Conservation (phyloP, 805 yeast genomes). For the Candida ovalis region DNA sequence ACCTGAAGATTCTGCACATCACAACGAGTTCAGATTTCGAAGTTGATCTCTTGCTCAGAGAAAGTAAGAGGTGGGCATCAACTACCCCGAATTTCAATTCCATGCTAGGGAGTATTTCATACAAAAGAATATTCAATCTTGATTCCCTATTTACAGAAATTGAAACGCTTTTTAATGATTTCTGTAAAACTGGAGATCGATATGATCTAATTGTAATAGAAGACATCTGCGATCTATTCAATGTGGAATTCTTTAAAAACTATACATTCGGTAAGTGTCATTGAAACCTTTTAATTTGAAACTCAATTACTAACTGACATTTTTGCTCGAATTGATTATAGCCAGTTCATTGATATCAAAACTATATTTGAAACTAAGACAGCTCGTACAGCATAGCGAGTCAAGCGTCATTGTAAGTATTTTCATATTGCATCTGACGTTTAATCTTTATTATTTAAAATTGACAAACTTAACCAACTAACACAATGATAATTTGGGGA, state of each 20-base stretch:
- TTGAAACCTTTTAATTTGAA: not conserved
- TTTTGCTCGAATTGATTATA: conserved; percentile 1
- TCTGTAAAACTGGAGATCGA: not conserved
- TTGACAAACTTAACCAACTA: not conserved
- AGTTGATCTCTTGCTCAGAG: conserved; percentile 5
- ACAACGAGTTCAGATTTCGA: conserved; percentile 15
- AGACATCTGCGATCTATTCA: conserved; percentile 27
- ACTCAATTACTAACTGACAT: conserved; percentile 4
- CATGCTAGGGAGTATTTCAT: conserved; percentile 6
- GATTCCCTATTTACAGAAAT: conserved; percentile 10
- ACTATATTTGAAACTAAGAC: conserved; percentile 20
- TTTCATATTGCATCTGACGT: not conserved
- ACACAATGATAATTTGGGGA: not conserved
- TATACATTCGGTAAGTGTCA: conserved; percentile 22
- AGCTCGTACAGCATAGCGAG: conserved; percentile 16
- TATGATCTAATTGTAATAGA: conserved; percentile 22
- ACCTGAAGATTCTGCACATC: conserved; percentile 13
- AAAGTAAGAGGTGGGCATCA: not conserved
- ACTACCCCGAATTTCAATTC: not conserved
- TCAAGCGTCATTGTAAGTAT: conserved; percentile 23
- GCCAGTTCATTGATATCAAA: conserved; percentile 18
- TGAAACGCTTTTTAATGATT: not conserved
- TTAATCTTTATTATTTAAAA: not conserved
- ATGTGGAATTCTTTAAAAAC: conserved; percentile 21
- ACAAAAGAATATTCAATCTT: conserved; percentile 15